A percentile compares a stretch with the other conserved stretches of the same genome.
Evolutionary conservation across 2,329 filamentous ascomycete species (phyloP).

Genomic region (Sclerotinia glacialis): DNA sequence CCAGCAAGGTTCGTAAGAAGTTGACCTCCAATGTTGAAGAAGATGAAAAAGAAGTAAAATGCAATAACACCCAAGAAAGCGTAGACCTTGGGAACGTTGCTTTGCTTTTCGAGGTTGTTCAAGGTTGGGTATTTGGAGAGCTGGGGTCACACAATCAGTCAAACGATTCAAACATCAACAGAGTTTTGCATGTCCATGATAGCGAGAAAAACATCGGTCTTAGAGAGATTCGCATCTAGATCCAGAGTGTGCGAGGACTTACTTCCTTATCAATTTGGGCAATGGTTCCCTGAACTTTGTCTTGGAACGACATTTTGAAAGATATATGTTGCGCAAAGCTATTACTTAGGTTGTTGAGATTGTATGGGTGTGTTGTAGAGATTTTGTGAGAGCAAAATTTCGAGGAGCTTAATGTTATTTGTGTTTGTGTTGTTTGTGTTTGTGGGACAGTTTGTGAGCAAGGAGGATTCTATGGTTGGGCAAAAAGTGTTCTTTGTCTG

Average conservation of each 20-base stretch:
- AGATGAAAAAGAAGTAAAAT: conserved; percentile 86
- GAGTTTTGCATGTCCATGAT: background rate
- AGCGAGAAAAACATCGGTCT: background rate
- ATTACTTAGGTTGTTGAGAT: background rate
- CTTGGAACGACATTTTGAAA: conserved; percentile 72
- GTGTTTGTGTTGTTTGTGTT: conserved; percentile 13
- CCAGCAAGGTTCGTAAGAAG: conserved; percentile 84
- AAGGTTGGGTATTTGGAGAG: conserved; percentile 81
- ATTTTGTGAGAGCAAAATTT: conserved; percentile 11
- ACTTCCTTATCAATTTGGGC: conserved; percentile 82
- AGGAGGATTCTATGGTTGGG: conserved; percentile 11
- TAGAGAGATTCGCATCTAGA: background rate
- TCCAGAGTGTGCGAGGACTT: conserved; percentile 40
- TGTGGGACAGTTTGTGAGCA: conserved; percentile 8
- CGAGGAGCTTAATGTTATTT: conserved; percentile 20
- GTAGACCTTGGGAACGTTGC: conserved; percentile 81
- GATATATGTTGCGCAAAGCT: background rate
- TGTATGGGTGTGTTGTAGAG: conserved; percentile 4
- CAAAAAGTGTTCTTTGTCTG: conserved; percentile 22
- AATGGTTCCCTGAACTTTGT: conserved; percentile 73
- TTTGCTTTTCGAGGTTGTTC: conserved; percentile 83
- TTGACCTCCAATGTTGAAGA: conserved; percentile 89
- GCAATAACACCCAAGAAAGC: conserved; percentile 71
- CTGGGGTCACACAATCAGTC: conserved; percentile 44
- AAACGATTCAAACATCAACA: background rate